Evolutionary conservation across 1,284 basidiomycete species (phyloP).

Genomic region (Polyporus tsugae): DNA sequence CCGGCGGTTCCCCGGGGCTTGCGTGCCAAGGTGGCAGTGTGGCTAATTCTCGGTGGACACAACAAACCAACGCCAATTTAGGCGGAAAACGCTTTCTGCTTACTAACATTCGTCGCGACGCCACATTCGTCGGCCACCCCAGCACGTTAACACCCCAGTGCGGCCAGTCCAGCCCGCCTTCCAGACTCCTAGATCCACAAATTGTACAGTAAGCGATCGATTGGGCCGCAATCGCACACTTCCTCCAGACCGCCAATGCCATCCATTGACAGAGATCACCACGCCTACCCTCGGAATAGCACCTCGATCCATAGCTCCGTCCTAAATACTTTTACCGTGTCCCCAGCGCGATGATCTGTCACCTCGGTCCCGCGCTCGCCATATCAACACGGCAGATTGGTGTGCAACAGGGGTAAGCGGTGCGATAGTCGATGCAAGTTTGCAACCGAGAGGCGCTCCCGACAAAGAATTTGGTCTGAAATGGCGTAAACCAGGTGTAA

Average conservation of each 20-base stretch:
- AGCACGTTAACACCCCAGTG: too few relatives aligned
- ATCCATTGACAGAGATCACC: too few relatives aligned
- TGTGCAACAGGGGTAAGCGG: background rate
- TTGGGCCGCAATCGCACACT: background rate
- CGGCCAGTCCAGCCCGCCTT: background rate
- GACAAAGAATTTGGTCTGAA: background rate
- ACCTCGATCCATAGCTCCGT: background rate
- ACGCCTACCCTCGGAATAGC: background rate
- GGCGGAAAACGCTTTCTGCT: background rate
- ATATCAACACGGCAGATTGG: background rate
- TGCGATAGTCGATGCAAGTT: background rate
- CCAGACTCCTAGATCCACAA: background rate
- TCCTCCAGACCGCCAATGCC: too few relatives aligned
- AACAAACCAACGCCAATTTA: background rate
- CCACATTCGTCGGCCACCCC: background rate
- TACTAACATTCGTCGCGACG: background rate
- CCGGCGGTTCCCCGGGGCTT: slow-evolving; percentile 22
- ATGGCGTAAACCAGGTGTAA: background rate
- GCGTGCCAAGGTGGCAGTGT: slow-evolving; percentile 19
- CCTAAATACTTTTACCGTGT: background rate
- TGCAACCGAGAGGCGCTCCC: background rate
- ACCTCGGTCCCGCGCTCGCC: background rate
- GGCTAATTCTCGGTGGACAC: slow-evolving; percentile 6
- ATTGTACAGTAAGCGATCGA: background rate
- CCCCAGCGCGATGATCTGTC: background rate